phyloP scores from a whole-genome alignment of 345 rosid species.

The Hevea brasiliensis region DNA sequence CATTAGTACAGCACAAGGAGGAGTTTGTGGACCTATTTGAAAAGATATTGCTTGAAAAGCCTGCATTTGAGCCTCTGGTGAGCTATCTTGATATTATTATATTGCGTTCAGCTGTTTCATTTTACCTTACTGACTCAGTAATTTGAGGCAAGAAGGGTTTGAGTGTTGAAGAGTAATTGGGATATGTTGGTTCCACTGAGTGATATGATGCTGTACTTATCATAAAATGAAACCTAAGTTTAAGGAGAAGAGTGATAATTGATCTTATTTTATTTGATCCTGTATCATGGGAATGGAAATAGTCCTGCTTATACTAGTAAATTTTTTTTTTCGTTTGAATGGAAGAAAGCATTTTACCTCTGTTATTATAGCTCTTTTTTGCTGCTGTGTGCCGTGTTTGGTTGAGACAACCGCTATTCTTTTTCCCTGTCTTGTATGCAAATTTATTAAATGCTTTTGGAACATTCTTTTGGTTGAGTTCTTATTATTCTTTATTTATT shows the following conservation, averaged over 20 bases:
- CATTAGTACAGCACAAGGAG: conserved; percentile 52
- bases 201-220: background rate
- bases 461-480: conserved; percentile 12
- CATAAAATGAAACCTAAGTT: no score
- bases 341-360: background rate
- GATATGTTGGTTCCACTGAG: background rate
- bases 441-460: background rate
- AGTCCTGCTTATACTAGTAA: no score
- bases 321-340: background rate
- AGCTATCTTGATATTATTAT: conserved; percentile 23
- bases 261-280: background rate
- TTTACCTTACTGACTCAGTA: background rate
- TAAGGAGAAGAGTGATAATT: background rate
- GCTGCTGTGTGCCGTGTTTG: background rate
- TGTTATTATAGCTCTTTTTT: background rate
- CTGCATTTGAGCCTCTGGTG: conserved; percentile 58
- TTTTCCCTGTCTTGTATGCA: background rate
- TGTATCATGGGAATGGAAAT: background rate
- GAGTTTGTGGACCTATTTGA: conserved; percentile 48
- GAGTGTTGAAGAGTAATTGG: conserved; percentile 4
- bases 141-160: background rate
- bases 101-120: background rate
- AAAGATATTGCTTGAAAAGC: conserved; percentile 52
- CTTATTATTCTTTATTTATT: conserved; percentile 7
- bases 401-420: background rate